Conservation (phyloP, 257 asterid species). For the Knoxia roxburghii region DNA sequence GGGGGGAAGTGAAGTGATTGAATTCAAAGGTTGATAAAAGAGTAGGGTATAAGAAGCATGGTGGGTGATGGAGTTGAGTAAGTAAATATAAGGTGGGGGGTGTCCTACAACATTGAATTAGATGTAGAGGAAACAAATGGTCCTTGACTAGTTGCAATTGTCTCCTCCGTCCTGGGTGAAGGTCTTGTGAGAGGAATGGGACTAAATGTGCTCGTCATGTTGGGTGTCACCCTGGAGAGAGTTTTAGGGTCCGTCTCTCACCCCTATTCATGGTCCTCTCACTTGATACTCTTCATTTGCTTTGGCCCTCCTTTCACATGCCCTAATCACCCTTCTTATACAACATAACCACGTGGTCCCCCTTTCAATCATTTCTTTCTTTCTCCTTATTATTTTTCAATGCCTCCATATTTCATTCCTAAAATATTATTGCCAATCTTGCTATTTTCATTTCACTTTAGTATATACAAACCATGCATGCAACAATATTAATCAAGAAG, state of each 20-base stretch:
- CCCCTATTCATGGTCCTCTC: conserved; percentile 4
- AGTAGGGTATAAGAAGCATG: too few species aligned
- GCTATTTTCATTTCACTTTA: too few species aligned
- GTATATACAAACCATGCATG: too few species aligned
- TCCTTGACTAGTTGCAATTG: conserved; percentile 12
- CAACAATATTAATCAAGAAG: too few species aligned
- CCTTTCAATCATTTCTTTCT: conserved; percentile 16
- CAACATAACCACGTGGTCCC: conserved; percentile 42
- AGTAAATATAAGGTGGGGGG: too few species aligned
- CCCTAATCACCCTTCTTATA: conserved; percentile 42
- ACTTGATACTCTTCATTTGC: neutral
- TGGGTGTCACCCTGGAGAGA: conserved; percentile 27
- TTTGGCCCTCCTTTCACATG: conserved; percentile 36
- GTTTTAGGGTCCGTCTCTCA: conserved; percentile 1
- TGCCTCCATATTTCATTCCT: too few species aligned
- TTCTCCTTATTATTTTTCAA: neutral
- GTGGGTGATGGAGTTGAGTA: too few species aligned
- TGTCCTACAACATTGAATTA: conserved; percentile 15
- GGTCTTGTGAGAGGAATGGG: conserved; percentile 13
- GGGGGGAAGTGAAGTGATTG: too few species aligned
- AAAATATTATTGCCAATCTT: too few species aligned
- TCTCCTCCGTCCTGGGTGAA: conserved; percentile 9
- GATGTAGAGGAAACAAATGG: conserved; percentile 21
- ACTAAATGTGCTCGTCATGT: conserved; percentile 25
- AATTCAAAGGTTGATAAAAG: too few species aligned